Evolutionary conservation across 176 grass and related monocot species (phyloP).

Genomic region (Hyparrhenia diplandra): DNA sequence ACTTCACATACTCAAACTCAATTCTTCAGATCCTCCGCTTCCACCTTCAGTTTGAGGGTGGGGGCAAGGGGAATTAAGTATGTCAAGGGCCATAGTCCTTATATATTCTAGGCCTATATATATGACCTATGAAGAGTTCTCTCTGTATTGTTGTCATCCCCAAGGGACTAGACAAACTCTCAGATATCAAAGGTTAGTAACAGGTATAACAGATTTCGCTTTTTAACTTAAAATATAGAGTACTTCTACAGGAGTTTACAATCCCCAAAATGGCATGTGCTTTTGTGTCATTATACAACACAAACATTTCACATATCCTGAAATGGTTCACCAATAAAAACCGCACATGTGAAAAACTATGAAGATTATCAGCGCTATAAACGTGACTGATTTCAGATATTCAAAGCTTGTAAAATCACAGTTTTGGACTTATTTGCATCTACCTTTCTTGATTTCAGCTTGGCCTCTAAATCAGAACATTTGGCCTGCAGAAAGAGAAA

Average conservation of each 20-base stretch:
- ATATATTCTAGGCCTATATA: background rate
- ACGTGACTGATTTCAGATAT: background rate
- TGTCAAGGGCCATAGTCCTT: no score
- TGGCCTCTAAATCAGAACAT: constrained; percentile 68
- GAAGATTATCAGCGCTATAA: constrained; percentile 3
- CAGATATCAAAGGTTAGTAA: background rate
- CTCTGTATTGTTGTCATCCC: background rate
- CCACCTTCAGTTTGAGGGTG: no score
- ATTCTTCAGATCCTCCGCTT: no score
- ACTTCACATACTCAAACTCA: no score
- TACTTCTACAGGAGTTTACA: background rate
- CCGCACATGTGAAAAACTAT: background rate
- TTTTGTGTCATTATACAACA: background rate
- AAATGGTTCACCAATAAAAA: background rate
- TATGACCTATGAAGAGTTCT: background rate
- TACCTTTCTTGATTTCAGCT: constrained; percentile 71
- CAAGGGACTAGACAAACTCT: background rate
- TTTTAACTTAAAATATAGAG: background rate
- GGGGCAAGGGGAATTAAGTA: no score
- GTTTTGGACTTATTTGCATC: background rate
- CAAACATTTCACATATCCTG: background rate
- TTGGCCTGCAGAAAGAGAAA: constrained; percentile 49
- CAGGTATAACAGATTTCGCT: background rate
- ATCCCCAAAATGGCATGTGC: background rate
- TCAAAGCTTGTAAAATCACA: constrained; percentile 8